Conservation (phyloP, 306 rosid species). For the Cucumis sativus region DNA sequence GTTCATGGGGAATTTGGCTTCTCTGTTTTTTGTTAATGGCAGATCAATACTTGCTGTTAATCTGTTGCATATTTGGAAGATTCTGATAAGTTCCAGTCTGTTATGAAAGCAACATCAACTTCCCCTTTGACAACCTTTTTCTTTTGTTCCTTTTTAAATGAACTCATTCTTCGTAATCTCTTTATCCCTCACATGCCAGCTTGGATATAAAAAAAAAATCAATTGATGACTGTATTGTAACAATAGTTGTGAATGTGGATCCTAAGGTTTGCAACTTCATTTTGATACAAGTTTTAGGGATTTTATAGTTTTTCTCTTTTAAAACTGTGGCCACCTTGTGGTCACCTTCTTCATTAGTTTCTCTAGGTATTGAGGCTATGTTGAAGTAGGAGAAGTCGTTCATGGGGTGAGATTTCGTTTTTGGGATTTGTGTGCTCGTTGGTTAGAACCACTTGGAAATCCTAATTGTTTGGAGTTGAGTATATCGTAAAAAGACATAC, state of each 20-base stretch:
- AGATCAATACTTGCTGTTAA: not conserved
- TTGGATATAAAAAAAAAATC: too few relatives aligned
- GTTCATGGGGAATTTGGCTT: not conserved
- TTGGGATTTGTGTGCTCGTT: not conserved
- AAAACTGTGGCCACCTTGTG: too few relatives aligned
- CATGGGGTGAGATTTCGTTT: too few relatives aligned
- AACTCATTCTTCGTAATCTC: too few relatives aligned
- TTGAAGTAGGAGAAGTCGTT: not conserved
- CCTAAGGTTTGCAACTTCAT: too few relatives aligned
- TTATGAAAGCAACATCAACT: not conserved
- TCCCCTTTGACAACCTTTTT: not conserved
- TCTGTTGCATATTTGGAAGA: not conserved
- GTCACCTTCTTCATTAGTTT: too few relatives aligned
- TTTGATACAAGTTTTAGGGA: too few relatives aligned
- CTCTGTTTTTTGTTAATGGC: not conserved
- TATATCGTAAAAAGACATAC: not conserved
- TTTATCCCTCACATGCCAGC: too few relatives aligned
- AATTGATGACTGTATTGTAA: too few relatives aligned
- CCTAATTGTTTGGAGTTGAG: not conserved
- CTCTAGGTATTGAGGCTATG: too few relatives aligned
- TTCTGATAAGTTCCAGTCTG: conserved; percentile 1
- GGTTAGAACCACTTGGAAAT: not conserved
- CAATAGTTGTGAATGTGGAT: too few relatives aligned
- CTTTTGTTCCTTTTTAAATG: not conserved
- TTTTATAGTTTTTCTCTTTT: too few relatives aligned